phyloP scores from a whole-genome alignment of 495 filamentous ascomycete species.

The Penicillium parvum region DNA sequence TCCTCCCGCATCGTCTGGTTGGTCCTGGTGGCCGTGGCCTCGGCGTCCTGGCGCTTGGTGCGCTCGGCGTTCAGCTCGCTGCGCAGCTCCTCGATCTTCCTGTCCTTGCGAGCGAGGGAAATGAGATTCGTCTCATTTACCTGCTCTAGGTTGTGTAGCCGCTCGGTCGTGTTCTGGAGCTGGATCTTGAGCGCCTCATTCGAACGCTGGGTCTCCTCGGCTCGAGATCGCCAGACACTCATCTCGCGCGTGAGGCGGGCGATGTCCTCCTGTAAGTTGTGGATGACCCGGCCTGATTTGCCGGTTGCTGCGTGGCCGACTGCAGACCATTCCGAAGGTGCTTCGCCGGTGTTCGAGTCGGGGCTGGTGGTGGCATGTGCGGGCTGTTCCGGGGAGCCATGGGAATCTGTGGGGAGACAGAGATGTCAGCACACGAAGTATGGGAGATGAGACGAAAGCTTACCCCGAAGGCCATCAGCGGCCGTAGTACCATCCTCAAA shows the following conservation, averaged over 20 bases:
- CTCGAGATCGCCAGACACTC: conserved; percentile 62
- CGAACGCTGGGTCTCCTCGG: conserved; percentile 68
- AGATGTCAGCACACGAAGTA: conserved; percentile 1
- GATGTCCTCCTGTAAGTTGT: conserved; percentile 82
- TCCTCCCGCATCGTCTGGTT: conserved; percentile 57
- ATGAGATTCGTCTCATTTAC: conserved; percentile 70
- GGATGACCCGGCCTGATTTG: conserved; percentile 91
- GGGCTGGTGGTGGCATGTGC: conserved; percentile 18
- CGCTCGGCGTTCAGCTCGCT: conserved; percentile 63
- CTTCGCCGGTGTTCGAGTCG: conserved; percentile 28
- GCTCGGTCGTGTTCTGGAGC: conserved; percentile 58
- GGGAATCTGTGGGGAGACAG: conserved; percentile 18
- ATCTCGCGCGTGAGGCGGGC: conserved; percentile 79
- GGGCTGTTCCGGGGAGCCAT: conserved; percentile 9
- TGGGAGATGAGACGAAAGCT: background rate
- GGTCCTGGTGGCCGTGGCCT: conserved; percentile 57
- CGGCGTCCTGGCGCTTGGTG: conserved; percentile 56
- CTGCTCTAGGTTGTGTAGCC: conserved; percentile 59
- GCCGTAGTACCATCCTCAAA: conserved; percentile 26
- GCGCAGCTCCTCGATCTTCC: conserved; percentile 72
- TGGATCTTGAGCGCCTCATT: conserved; percentile 71
- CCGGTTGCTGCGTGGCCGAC: conserved; percentile 76
- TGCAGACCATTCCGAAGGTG: conserved; percentile 61
- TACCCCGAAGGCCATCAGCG: conserved; percentile 16
- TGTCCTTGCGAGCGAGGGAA: conserved; percentile 69